phyloP scores from a whole-genome alignment of 2,329 filamentous ascomycete species.

The Cercospora brassicicola region DNA sequence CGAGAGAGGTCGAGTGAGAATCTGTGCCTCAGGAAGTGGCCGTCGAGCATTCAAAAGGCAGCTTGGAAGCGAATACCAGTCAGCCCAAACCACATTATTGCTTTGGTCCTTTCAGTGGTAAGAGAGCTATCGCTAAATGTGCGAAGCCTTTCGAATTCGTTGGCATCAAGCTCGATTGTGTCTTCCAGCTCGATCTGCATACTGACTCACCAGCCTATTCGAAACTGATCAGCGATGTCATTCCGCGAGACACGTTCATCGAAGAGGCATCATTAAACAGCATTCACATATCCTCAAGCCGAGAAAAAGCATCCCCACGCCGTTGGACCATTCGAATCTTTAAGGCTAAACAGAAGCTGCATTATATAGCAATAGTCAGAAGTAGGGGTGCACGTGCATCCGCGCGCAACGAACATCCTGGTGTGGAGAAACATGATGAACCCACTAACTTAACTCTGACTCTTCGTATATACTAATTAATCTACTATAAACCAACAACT shows the following conservation, averaged over 20 bases:
- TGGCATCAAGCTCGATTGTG: not conserved
- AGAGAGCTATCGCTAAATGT: not conserved
- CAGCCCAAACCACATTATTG: not conserved
- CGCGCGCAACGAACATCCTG: no score
- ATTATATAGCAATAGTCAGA: no score
- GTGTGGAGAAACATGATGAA: no score
- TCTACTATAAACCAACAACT: no score
- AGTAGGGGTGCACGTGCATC: no score
- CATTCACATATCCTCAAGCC: not conserved
- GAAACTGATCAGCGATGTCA: not conserved
- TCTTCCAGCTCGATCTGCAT: not conserved
- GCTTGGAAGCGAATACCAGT: not conserved
- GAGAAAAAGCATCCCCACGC: no score
- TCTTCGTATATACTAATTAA: no score
- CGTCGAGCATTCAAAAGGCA: not conserved
- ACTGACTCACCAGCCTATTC: not conserved
- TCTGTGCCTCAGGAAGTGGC: not conserved
- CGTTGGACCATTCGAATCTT: no score
- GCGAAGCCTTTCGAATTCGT: not conserved
- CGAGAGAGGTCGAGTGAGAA: slow-evolving; percentile 42
- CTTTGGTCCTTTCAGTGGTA: not conserved
- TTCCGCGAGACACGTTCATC: not conserved
- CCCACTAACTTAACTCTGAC: no score
- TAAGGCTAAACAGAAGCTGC: no score
- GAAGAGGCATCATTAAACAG: not conserved